A percentile compares a stretch with the other conserved stretches of the same genome.
phyloP scores from a whole-genome alignment of 2,329 filamentous ascomycete genomes.

The Microdochium paspali region DNA sequence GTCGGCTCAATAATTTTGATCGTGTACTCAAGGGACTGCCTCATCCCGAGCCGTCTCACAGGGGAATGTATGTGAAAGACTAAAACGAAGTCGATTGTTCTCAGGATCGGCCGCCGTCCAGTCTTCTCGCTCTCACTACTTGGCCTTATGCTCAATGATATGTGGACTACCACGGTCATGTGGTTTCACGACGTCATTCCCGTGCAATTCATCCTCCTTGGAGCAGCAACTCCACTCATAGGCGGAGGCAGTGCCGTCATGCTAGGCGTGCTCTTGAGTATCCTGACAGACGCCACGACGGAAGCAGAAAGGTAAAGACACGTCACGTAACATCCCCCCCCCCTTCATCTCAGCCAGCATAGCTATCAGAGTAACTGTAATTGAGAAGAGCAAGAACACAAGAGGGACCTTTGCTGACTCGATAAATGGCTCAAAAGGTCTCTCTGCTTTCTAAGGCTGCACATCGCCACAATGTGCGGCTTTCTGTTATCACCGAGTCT shows the following conservation, averaged over 20 bases:
- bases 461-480: slow-evolving; percentile 41
- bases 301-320: slow-evolving; percentile 20
- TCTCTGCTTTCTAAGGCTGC: slow-evolving; percentile 36
- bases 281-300: slow-evolving; percentile 24
- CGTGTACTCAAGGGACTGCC: background rate
- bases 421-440: slow-evolving; percentile 15
- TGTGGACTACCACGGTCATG: slow-evolving; percentile 18
- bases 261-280: slow-evolving; percentile 21
- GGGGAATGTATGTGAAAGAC: background rate
- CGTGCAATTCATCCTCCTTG: slow-evolving; percentile 23
- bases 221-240: slow-evolving; percentile 17
- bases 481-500: slow-evolving; percentile 15
- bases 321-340: background rate
- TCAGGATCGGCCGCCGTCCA: slow-evolving; percentile 23
- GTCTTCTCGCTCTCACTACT: slow-evolving; percentile 20
- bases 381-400: too few species aligned
- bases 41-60: slow-evolving; percentile 1
- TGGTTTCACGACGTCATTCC: slow-evolving; percentile 21
- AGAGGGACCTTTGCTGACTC: too few species aligned
- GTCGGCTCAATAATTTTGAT: background rate
- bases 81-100: background rate
- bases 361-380: too few species aligned
- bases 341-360: too few species aligned
- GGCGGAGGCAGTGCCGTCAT: slow-evolving; percentile 25
- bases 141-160: slow-evolving; percentile 15